Conservation (phyloP, 1,284 basidiomycete genomes). For the Termitomyces sp. region DNA sequence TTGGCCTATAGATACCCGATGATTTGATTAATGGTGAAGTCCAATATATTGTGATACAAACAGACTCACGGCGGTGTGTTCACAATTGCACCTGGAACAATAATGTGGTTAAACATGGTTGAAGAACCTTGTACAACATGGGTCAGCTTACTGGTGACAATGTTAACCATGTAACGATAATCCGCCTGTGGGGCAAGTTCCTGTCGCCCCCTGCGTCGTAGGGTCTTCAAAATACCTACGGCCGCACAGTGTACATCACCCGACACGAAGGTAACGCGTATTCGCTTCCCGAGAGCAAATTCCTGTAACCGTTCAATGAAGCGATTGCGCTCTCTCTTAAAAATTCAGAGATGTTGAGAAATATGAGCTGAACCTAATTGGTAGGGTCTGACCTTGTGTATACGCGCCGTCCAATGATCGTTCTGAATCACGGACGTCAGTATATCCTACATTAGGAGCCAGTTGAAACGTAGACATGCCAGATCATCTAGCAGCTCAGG, state of each 20-base stretch:
- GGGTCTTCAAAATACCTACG: slow-evolving; percentile 74
- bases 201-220: slow-evolving; percentile 44
- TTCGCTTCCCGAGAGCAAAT: slow-evolving; percentile 54
- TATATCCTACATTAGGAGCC: neutral
- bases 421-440: slow-evolving; percentile 43
- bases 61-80: slow-evolving; percentile 68
- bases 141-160: slow-evolving; percentile 58
- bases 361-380: neutral
- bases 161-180: slow-evolving; percentile 83
- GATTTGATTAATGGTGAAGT: neutral
- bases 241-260: slow-evolving; percentile 91
- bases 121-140: slow-evolving; percentile 1
- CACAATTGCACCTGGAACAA: slow-evolving; percentile 63
- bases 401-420: slow-evolving; percentile 84
- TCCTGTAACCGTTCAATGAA: slow-evolving; percentile 77
- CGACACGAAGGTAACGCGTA: slow-evolving; percentile 80
- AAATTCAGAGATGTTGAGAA: neutral
- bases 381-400: slow-evolving; percentile 58
- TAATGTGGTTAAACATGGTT: neutral
- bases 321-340: slow-evolving; percentile 85
- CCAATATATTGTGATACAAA: neutral
- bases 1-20: slow-evolving; percentile 42
- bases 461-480: slow-evolving; percentile 34
- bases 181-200: slow-evolving; percentile 56
- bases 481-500: slow-evolving; percentile 91